Base-by-base conservation (phyloP, 1,139 yeast species). In the Scheffersomyces cryptocercus region DNA sequence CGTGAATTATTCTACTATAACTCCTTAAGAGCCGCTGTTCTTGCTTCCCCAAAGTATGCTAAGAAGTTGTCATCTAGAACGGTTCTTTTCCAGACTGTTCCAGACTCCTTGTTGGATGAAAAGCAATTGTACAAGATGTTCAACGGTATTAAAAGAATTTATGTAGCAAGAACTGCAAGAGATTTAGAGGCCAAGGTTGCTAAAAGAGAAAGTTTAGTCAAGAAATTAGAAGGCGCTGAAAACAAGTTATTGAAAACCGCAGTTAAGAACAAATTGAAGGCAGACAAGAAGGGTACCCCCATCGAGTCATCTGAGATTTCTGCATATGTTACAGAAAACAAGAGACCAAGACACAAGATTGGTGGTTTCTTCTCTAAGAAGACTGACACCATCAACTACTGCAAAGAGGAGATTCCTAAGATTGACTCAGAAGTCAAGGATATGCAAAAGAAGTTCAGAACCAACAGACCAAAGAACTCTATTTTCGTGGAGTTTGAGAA, bases 1-100 rank as follows among this genome's bases (percentile, higher is more conserved):
- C 73, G 96, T 44, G 99, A 93, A 65, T 71, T 90, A 61, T 80
- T 81, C 52, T 90, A 82, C 65, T 93, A 84, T 68, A 80, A 85
- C 47, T 82, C 95, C 4, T 75, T 89, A 52, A 81, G 96, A 59
- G 87, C 86, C 54, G 95, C 93, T 9, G 85, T 85, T 11, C 77
- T 90, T 48, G 76, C 96, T 6, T 79, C 95, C 28, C 96, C 97
- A 12, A 76, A 81, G 49, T 88, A 88, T 61, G 85, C 95, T 42
- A 75, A 79, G 49, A 77, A 82, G 53, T 67, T 87, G 31, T 79
- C 95, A 11, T 86, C 95, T 5, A 81, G 93, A 61, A 86, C 95
- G 1, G 82, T 93, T 24, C 70, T 91, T 45, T 78, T 91, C 59
- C 95, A 88, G 60, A 79, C 85, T 31, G 88, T 93, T 4, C 97